Conservation (phyloP, 495 filamentous ascomycete species). For the Barbatosphaeria neglecta region DNA sequence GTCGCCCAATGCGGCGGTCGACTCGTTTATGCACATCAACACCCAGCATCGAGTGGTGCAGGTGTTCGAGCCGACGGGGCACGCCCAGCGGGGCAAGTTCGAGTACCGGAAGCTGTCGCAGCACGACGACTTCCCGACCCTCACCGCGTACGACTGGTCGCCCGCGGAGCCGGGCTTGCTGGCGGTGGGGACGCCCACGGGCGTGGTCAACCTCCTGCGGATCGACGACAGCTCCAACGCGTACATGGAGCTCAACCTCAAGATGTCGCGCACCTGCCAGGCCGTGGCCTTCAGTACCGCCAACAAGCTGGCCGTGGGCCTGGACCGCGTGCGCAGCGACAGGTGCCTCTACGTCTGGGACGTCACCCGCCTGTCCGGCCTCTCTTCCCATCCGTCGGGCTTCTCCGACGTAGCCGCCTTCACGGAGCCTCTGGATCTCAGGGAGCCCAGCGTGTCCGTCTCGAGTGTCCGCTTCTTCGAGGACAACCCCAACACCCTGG, state of each 20-base stretch:
- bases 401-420: constrained; percentile 25
- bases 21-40: constrained; percentile 74
- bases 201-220: constrained; percentile 70
- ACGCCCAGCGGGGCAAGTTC: constrained; percentile 41
- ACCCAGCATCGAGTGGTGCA: constrained; percentile 66
- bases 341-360: constrained; percentile 93
- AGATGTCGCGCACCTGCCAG: constrained; percentile 80
- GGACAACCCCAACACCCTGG: constrained; percentile 69
- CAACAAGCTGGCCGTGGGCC: constrained; percentile 70
- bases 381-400: constrained; percentile 23
- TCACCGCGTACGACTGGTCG: constrained; percentile 95
- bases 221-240: constrained; percentile 55
- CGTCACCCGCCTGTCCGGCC: constrained; percentile 50
- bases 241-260: constrained; percentile 62
- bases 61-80: constrained; percentile 59
- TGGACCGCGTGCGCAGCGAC: constrained; percentile 88
- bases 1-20: constrained; percentile 63
- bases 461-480: constrained; percentile 87
- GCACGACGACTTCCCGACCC: constrained; percentile 68
- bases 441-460: constrained; percentile 77
- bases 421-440: constrained; percentile 53
- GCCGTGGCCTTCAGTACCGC: constrained; percentile 77
- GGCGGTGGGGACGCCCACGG: constrained; percentile 73
- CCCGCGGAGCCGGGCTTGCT: constrained; percentile 56
- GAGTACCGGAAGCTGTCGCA: constrained; percentile 58